Evolutionary conservation across 495 filamentous ascomycete genomes (phyloP), one percentile per base, ranked within the genome.

Genomic region (Aspergillus bertholletiae): DNA sequence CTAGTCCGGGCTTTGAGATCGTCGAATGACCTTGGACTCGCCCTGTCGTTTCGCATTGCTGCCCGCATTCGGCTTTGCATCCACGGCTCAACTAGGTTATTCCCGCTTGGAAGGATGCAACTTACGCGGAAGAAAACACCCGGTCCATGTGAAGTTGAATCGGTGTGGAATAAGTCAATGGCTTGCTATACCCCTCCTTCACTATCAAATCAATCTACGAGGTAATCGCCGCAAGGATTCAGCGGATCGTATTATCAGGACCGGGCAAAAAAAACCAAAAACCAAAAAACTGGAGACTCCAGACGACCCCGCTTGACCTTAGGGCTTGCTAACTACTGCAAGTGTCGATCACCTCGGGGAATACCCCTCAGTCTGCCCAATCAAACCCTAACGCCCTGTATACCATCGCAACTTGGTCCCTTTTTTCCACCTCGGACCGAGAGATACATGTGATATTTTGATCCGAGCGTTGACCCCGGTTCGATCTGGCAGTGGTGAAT

Each of bases 351-450:
- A 7, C 35, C 20, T 24, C 48, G 30, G 18, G 8, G 39, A 43
- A n/a, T n/a, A 21, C 5, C 5, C 27, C n/a, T 34, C 46, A 21
- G 7, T 20, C 26, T 2, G 23, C 27, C 46, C 46, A 48, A 48
- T 34, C 26, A 48, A n/a, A 7, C 24, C 27, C 15, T 27, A 6
- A 3, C 7, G n/a, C n/a, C 26, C 28, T n/a, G n/a, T n/a, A n/a
- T n/a, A n/a, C n/a, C n/a, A n/a, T n/a, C n/a, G n/a, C n/a, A n/a
- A n/a, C n/a, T n/a, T n/a, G n/a, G n/a, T n/a, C n/a, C n/a, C n/a
- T n/a, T n/a, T n/a, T n/a, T n/a, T n/a, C n/a, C 49, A 41, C 49
- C 49, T 51, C 49, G 35, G 35, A 51, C 34, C 49, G 30, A 50
- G 22, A 34, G 48, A 17, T 11, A 51, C 49, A 41, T 51, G 49